Evolutionary conservation across 768 basidiomycete species (phyloP), one percentile per base, ranked within the genome.

Genomic region (Rhizopogon sp.): DNA sequence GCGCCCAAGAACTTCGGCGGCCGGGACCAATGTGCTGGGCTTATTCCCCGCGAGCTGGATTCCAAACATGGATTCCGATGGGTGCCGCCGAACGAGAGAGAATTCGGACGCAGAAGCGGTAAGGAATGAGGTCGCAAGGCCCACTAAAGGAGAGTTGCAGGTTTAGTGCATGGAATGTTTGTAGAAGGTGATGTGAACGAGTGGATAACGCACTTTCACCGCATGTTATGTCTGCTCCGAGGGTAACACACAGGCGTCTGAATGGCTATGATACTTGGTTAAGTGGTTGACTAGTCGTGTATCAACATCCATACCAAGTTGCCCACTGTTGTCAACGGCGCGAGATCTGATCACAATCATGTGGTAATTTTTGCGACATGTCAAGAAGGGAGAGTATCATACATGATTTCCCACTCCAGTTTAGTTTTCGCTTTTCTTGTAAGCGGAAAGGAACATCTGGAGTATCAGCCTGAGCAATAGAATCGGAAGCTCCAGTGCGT

Each of bases 151-250:
- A 25, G n/a, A 7, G n/a, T 35, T 47, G 44, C 22, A 29, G 44
- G 29, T 7, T 31, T 16, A 50, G 20, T 29, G 45, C 22, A 22
- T 6, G 7, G 17, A 33, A 16, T 49, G 25, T 25, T 25, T 25
- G 3, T 25, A 29, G 43, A n/a, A 35, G 54, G 22, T 25, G 31
- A 39, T 28, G 25, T 52, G 44, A 54, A 37, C 16, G 7, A 42
- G 43, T 8, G 3, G 35, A 28, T 20, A 39, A 64, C 80, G 52
- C 63, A 90, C 88, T 98, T 71, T 98, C 96, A 25, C 93, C 93
- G 59, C 92, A 94, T 3, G 94, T 96, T 62, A 98, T 97, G 59
- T 96, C 94, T 2, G 89, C 93, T 13, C 96, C 96, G 55, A 88
- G 84, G 25, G 81, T 75, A 8, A 90, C 85, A 62, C 93, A 97